These are phyloP conservation scores for Mediolabrus comicus DNA, from an alignment of 108 stramenopile genomes.

Conservation along the genomic window DNA sequence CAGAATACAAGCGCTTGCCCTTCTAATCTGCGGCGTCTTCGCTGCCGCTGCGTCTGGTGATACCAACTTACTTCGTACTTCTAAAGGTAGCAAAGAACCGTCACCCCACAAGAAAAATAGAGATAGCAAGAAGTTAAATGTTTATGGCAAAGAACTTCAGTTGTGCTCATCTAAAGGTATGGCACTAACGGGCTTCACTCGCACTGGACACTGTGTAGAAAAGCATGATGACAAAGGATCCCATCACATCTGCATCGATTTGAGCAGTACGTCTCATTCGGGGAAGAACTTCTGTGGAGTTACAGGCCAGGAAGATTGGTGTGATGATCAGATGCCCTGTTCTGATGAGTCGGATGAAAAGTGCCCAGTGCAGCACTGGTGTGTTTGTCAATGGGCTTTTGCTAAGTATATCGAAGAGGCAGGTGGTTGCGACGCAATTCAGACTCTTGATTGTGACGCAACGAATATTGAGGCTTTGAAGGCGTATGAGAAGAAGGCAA, in stretches of 20 bases:
- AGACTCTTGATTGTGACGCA: conserved; percentile 55
- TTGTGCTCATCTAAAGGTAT: conserved; percentile 44
- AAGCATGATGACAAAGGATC: conserved; percentile 47
- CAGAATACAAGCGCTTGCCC: neutral
- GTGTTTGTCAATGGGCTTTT: conserved; percentile 77
- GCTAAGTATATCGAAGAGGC: conserved; percentile 56
- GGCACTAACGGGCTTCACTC: conserved; percentile 59
- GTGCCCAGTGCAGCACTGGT: conserved; percentile 54
- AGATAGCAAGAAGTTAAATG: conserved; percentile 26
- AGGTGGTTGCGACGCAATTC: conserved; percentile 68
- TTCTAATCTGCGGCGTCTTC: neutral
- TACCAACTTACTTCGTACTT: neutral
- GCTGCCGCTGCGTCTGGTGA: neutral
- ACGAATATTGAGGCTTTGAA: conserved; percentile 54
- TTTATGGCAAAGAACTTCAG: conserved; percentile 44
- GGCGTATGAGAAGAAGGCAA: conserved; percentile 41
- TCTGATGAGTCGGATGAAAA: conserved; percentile 24
- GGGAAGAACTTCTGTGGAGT: conserved; percentile 58
- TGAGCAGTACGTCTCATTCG: conserved; percentile 18
- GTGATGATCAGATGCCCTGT: conserved; percentile 45
- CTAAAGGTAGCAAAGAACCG: neutral
- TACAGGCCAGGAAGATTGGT: conserved; percentile 69
- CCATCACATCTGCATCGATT: conserved; percentile 65
- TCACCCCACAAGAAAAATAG: neutral
- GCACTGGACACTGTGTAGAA: conserved; percentile 53